phyloP scores from a whole-genome alignment of 306 rosid genomes.

The Benincasa hispida region DNA sequence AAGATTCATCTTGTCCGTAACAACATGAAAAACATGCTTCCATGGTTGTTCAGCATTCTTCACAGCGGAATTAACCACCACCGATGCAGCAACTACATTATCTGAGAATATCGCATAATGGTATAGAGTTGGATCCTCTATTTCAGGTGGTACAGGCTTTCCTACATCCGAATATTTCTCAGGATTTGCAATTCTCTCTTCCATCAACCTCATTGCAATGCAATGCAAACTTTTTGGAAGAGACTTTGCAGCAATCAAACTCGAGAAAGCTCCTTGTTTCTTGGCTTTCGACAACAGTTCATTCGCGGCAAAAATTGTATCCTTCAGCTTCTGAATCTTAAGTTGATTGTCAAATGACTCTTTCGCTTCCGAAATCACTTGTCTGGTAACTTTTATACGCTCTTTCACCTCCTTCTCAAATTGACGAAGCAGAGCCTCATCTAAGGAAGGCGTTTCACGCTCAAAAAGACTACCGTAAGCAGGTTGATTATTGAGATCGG shows the following conservation, averaged over 20 bases:
- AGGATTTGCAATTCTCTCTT: slow-evolving; percentile 1
- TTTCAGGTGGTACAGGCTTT: neutral
- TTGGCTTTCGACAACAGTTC: slow-evolving; percentile 4
- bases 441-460: neutral
- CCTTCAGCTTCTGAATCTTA: slow-evolving; percentile 4
- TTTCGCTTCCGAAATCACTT: slow-evolving; percentile 2
- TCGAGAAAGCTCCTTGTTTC: slow-evolving; percentile 7
- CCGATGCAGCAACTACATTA: too few relatives aligned
- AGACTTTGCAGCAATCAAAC: slow-evolving; percentile 4
- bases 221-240: slow-evolving; percentile 6
- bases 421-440: neutral
- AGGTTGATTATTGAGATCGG: neutral
- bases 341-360: slow-evolving; percentile 5
- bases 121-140: too few relatives aligned
- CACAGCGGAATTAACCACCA: too few relatives aligned
- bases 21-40: too few relatives aligned
- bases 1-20: too few relatives aligned
- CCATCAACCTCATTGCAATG: slow-evolving; percentile 3
- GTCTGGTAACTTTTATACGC: slow-evolving; percentile 1
- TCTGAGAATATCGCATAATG: too few relatives aligned
- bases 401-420: slow-evolving; percentile 6
- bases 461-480: neutral
- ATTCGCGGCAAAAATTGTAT: neutral
- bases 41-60: too few relatives aligned
- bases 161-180: slow-evolving; percentile 1